A percentile compares a stretch with the other conserved stretches of the same genome.
phyloP scores from a whole-genome alignment of 1,284 basidiomycete species.

The Ganoderma sp. region DNA sequence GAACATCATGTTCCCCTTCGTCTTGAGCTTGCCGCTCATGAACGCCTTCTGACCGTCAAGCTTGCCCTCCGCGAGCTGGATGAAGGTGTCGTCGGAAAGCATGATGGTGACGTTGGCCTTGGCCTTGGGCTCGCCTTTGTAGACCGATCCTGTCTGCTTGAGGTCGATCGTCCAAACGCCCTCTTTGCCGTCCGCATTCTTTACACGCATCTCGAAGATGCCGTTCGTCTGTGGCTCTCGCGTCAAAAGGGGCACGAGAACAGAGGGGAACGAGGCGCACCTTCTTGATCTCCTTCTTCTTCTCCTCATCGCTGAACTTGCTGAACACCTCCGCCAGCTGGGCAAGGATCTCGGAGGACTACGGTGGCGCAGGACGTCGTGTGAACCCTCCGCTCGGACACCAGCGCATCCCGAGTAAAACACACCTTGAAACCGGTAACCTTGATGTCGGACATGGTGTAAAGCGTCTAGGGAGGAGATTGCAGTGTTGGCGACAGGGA shows the following conservation, averaged over 20 bases:
- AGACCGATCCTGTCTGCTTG: slow-evolving; percentile 86
- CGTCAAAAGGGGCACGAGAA: neutral
- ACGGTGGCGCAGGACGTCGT: neutral
- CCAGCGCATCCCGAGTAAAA: neutral
- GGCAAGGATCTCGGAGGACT: slow-evolving; percentile 77
- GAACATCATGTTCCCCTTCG: slow-evolving; percentile 86
- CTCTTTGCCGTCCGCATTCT: slow-evolving; percentile 79
- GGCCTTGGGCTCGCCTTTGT: slow-evolving; percentile 77
- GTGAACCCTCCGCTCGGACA: neutral
- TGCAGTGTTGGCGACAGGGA: neutral
- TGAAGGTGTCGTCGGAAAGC: slow-evolving; percentile 74
- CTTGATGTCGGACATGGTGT: slow-evolving; percentile 46
- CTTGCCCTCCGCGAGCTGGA: slow-evolving; percentile 74
- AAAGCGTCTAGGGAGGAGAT: slow-evolving; percentile 8
- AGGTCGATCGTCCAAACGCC: slow-evolving; percentile 94
- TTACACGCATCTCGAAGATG: slow-evolving; percentile 88
- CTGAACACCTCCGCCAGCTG: slow-evolving; percentile 69
- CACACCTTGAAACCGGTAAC: slow-evolving; percentile 45
- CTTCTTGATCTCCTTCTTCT: slow-evolving; percentile 86
- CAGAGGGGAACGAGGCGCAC: slow-evolving; percentile 44
- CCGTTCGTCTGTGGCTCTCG: slow-evolving; percentile 75
- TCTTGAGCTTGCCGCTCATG: slow-evolving; percentile 91
- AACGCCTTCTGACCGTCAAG: slow-evolving; percentile 91
- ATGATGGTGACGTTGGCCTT: slow-evolving; percentile 82
- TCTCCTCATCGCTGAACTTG: slow-evolving; percentile 74